Base-by-base conservation (phyloP, 768 basidiomycete species). In the Sarcodon sp. region DNA sequence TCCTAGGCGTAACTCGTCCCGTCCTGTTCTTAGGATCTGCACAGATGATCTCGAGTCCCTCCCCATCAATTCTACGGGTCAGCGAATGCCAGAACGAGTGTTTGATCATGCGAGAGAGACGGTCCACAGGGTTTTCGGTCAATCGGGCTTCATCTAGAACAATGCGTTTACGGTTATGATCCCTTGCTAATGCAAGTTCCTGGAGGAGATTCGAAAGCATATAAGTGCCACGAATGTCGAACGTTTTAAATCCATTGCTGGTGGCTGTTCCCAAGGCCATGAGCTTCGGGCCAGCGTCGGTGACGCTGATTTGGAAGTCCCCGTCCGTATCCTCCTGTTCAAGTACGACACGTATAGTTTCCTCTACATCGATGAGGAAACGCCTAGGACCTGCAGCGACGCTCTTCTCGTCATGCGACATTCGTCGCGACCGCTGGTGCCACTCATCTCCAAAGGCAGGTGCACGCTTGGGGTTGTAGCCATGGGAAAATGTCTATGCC, bases 141-240 rank as follows among this genome's bases (percentile, higher is more conserved):
- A 99, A 73, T 52, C 94, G 86, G n/a, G 90, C 83, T 64, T 99
- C 96, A 56, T 99, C 96, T n/a, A 99, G 80, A 15, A 99, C 90
- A 60, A 99, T 96, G 7, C 91, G 86, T 66, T 94, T 94, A 49
- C 92, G 75, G 53, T 86, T 84, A 64, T 94, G 92, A 60, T 98
- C 94, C 7, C 90, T 80, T 6, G 96, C 94, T 16, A 98, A 79
- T 2, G 94, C 94, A 43, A 99, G 83, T 62, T 99, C 94, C 70
- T 99, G 94, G n/a, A 99, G 74, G 21, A 99, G 77, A 65, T 97
- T 98, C 10, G 94, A 97, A 43, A 99, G 72, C 94, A 97, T 98
- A 66, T 98, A 99, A n/a, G 87, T 97, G 37, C 96, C 94, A 41
- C 94, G 75, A 53, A 98, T 90, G 66, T 99, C 94, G 63, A 96